Evolutionary conservation across 2,329 filamentous ascomycete genomes (phyloP).

Genomic region (Verticillium zaregamsianum): DNA sequence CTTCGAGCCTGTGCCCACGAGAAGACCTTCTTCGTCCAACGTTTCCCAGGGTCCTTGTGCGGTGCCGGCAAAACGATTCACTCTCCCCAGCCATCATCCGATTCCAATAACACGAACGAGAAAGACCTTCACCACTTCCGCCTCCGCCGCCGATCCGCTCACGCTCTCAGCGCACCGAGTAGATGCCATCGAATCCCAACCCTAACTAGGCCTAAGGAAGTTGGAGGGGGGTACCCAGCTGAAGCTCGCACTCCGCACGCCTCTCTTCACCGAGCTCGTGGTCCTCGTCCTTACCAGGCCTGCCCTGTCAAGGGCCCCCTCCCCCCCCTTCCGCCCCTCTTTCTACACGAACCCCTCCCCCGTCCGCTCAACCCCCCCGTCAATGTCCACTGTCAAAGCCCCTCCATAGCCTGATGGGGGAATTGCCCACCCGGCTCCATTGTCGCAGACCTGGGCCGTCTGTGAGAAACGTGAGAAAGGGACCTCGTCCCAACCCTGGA

Average conservation of each 20-base stretch:
- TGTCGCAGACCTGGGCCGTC: constrained; percentile 15
- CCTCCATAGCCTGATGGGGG: constrained; percentile 15
- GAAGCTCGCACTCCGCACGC: neutral
- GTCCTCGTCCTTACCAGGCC: neutral
- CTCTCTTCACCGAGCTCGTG: neutral
- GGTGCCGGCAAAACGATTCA: too few species aligned
- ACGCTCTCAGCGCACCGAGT: neutral
- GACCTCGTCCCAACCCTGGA: constrained; percentile 12
- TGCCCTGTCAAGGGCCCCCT: constrained; percentile 2
- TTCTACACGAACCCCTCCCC: constrained; percentile 1
- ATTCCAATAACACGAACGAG: too few species aligned
- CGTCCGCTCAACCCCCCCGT: constrained; percentile 11
- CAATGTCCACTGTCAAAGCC: constrained; percentile 14
- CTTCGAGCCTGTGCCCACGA: neutral
- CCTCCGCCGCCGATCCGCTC: neutral
- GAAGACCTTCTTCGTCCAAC: neutral
- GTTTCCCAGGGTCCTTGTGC: too few species aligned
- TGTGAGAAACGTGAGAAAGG: constrained; percentile 3
- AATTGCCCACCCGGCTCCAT: constrained; percentile 12
- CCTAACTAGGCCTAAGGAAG: neutral
- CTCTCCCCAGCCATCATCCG: too few species aligned
- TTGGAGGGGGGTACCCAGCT: neutral
- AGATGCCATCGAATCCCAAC: neutral
- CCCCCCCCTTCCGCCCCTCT: constrained; percentile 1
- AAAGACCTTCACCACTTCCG: too few species aligned